These are phyloP conservation scores for Botrytis aclada DNA, from an alignment of 2,329 filamentous ascomycete genomes.

Conservation along the genomic window DNA sequence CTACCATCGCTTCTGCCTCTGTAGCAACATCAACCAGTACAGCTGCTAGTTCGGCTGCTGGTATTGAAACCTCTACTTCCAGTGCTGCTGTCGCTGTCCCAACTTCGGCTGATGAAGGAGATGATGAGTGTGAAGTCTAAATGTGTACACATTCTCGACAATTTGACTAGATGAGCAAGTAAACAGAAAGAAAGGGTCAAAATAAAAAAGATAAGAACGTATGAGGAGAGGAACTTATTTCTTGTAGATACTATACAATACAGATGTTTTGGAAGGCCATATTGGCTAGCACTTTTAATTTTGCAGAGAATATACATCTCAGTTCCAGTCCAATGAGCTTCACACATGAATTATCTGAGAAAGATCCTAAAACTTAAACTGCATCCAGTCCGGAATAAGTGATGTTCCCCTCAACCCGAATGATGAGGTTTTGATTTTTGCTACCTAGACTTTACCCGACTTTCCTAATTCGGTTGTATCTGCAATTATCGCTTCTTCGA, in stretches of 20 bases:
- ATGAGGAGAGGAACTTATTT: neutral
- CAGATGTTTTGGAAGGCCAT: neutral
- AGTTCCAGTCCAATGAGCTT: neutral
- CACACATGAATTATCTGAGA: neutral
- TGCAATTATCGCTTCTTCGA: neutral
- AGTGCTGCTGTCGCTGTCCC: neutral
- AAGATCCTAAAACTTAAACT: neutral
- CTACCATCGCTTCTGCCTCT: neutral
- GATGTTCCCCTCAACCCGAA: neutral
- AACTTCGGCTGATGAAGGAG: neutral
- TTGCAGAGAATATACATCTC: neutral
- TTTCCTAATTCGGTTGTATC: neutral
- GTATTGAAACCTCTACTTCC: neutral
- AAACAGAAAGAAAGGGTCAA: neutral
- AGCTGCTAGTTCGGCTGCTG: neutral
- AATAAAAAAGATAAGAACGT: neutral
- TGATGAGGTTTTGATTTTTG: neutral
- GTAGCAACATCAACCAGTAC: neutral
- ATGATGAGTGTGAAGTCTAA: neutral
- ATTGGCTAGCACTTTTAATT: neutral
- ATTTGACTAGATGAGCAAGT: too few relatives aligned
- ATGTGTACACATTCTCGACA: neutral
- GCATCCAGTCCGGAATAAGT: neutral
- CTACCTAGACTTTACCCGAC: neutral
- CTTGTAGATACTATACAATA: neutral